phyloP scores from a whole-genome alignment of 164 flowering plant species.

The Stephania japonica region DNA sequence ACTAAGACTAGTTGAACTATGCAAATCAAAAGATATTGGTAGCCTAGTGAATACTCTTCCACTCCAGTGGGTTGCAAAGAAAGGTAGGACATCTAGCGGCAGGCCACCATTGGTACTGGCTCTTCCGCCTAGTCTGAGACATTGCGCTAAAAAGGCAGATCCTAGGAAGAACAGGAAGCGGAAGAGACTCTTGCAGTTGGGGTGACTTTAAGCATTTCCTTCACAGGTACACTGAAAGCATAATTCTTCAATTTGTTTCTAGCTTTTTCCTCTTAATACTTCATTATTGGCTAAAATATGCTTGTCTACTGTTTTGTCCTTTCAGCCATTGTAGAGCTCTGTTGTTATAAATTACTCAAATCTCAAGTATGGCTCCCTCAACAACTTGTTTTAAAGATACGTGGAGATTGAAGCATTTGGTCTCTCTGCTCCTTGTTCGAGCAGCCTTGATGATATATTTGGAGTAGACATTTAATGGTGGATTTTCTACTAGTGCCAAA shows the following conservation, averaged over 20 bases:
- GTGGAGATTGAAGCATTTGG: not conserved
- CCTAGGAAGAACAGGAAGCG: conserved; percentile 44
- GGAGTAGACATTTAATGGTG: not conserved
- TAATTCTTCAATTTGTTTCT: not conserved
- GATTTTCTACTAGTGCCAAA: not conserved
- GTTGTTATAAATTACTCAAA: not conserved
- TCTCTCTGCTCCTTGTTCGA: not conserved
- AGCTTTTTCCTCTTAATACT: not conserved
- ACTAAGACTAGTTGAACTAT: conserved; percentile 63
- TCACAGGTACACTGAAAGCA: not conserved
- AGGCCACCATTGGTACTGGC: conserved; percentile 34
- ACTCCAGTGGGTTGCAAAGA: conserved; percentile 68
- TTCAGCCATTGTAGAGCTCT: not conserved
- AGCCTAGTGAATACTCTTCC: conserved; percentile 58
- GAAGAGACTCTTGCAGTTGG: conserved; percentile 50
- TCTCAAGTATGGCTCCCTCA: not conserved
- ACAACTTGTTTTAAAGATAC: not conserved
- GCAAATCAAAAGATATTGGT: conserved; percentile 46
- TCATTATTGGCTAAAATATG: not conserved
- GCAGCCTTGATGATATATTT: not conserved
- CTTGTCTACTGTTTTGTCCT: not conserved
- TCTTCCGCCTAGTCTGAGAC: conserved; percentile 35
- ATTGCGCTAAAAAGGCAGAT: conserved; percentile 16
- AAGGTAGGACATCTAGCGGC: conserved; percentile 51
- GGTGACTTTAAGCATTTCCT: conserved; percentile 15